Conservation (phyloP, 2,329 filamentous ascomycete genomes). For the Trichoderma asperellum region DNA sequence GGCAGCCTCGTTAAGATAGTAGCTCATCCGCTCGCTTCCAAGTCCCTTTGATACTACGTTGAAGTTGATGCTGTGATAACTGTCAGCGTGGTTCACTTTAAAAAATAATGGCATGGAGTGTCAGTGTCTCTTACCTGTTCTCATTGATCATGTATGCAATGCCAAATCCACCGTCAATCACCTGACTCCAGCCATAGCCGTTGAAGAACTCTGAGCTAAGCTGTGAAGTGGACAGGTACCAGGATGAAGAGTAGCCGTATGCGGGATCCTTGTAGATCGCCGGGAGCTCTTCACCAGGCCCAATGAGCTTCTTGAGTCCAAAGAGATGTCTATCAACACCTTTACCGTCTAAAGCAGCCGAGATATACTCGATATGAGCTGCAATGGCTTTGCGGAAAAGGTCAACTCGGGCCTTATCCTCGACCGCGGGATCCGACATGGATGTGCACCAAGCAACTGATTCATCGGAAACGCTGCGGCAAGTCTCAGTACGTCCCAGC, state of each 20-base stretch:
- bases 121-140: conserved; percentile 66
- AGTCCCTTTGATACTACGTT: conserved; percentile 95
- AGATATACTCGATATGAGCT: conserved; percentile 88
- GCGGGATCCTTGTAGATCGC: conserved; percentile 86
- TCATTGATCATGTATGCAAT: conserved; percentile 99
- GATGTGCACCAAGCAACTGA: conserved; percentile 87
- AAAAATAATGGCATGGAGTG: not conserved
- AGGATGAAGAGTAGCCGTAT: conserved; percentile 79
- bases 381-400: conserved; percentile 82
- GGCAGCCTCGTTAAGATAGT: conserved; percentile 93
- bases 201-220: conserved; percentile 97
- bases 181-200: conserved; percentile 98
- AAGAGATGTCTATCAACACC: conserved; percentile 98
- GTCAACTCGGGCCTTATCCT: conserved; percentile 68
- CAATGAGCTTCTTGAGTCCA: conserved; percentile 87
- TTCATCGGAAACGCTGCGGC: conserved; percentile 87
- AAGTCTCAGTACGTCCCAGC: conserved; percentile 94
- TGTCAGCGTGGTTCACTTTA: not conserved
- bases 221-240: conserved; percentile 89
- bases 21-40: conserved; percentile 90
- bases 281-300: conserved; percentile 78
- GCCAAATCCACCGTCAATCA: conserved; percentile 92
- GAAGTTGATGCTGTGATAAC: conserved; percentile 77
- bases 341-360: conserved; percentile 84
- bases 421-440: conserved; percentile 71